These are phyloP conservation scores for Aureobasidium mangrovei DNA, from an alignment of 2,329 filamentous ascomycete species.

Conservation along the genomic window DNA sequence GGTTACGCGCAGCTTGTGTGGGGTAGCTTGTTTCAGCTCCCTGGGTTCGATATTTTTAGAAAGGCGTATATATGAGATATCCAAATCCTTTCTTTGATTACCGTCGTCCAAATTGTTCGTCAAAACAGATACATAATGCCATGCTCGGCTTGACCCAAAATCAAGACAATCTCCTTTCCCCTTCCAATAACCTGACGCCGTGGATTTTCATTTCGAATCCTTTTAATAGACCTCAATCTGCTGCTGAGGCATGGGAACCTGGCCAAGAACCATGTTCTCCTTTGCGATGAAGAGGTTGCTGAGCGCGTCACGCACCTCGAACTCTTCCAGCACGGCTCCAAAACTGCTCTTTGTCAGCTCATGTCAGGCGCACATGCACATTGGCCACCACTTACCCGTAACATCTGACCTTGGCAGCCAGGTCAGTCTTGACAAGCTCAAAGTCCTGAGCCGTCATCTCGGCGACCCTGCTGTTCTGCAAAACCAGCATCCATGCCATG, in stretches of 20 bases:
- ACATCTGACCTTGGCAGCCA: conserved; percentile 75
- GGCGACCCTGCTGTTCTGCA: conserved; percentile 59
- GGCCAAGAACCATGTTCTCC: conserved; percentile 19
- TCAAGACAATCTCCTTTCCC: neutral
- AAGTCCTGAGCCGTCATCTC: conserved; percentile 63
- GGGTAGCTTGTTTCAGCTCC: conserved; percentile 5
- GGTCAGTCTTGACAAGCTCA: conserved; percentile 59
- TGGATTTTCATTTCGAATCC: neutral
- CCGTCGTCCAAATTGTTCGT: neutral
- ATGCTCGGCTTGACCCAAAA: neutral
- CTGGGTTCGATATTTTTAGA: neutral
- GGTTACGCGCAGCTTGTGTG: conserved; percentile 9
- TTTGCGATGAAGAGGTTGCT: conserved; percentile 59
- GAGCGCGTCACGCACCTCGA: conserved; percentile 69
- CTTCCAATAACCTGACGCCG: neutral
- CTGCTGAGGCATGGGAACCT: conserved; percentile 9
- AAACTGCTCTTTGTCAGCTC: conserved; percentile 39
- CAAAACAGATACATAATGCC: neutral
- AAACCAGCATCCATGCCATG: conserved; percentile 83
- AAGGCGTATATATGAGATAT: too few species aligned
- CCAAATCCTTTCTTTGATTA: too few species aligned
- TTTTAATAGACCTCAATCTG: conserved; percentile 14
- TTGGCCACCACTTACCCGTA: conserved; percentile 61
- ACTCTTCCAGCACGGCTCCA: conserved; percentile 61
- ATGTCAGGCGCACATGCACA: neutral